Evolutionary conservation across 2,329 filamentous ascomycete species (phyloP).

Genomic region (Purpureocillium takamizusanense): DNA sequence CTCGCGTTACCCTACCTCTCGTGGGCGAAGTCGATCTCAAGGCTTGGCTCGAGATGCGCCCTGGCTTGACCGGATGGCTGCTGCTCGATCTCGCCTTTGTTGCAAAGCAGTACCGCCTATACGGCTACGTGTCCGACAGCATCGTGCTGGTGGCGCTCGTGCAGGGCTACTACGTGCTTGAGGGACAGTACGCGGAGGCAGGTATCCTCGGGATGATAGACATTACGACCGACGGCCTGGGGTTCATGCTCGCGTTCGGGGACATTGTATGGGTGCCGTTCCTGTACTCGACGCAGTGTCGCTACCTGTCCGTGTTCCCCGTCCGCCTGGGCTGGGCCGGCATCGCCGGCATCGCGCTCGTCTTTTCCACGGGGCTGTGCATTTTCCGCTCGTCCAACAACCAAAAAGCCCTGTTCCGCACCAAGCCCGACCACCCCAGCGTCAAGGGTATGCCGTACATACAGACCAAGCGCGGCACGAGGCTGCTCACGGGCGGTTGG

Average conservation of each 20-base stretch:
- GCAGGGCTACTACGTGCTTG: constrained; percentile 73
- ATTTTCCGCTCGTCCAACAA: constrained; percentile 86
- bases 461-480: constrained; percentile 69
- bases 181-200: constrained; percentile 75
- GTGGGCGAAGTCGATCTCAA: constrained; percentile 84
- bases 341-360: constrained; percentile 50
- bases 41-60: constrained; percentile 74
- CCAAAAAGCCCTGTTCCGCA: constrained; percentile 90
- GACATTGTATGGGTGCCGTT: constrained; percentile 89
- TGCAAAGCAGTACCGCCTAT: constrained; percentile 75
- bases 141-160: constrained; percentile 68
- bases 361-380: constrained; percentile 63
- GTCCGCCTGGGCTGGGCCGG: constrained; percentile 60
- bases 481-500: constrained; percentile 76
- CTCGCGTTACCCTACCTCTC: constrained; percentile 65
- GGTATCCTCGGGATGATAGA: constrained; percentile 87
- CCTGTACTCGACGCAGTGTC: constrained; percentile 70
- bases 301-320: constrained; percentile 75
- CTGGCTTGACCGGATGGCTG: constrained; percentile 79
- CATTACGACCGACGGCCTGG: constrained; percentile 81
- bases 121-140: constrained; percentile 73
- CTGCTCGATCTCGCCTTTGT: constrained; percentile 74
- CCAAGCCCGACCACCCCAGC: constrained; percentile 66
- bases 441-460: constrained; percentile 74
- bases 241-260: constrained; percentile 86